Conservation (phyloP, 1,284 basidiomycete species). For the Lentinula novae-zelandiae region DNA sequence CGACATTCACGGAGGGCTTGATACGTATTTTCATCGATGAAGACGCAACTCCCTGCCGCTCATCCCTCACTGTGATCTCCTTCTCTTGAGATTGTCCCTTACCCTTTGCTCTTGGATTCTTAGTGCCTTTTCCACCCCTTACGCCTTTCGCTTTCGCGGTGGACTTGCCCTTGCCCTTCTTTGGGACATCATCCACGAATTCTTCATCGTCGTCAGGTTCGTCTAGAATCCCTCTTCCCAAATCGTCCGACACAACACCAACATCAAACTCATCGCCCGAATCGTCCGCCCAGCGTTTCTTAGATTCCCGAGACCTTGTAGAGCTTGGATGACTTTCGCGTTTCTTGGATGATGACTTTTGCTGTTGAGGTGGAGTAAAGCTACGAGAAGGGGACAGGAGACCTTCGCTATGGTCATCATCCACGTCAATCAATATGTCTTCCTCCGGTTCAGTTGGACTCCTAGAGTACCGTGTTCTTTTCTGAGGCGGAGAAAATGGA, state of each 20-base stretch:
- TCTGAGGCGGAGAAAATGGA: slow-evolving; percentile 9
- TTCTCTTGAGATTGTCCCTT: slow-evolving; percentile 19
- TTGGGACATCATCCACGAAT: slow-evolving; percentile 27
- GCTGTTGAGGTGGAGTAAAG: background rate
- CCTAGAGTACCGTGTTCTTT: slow-evolving; percentile 2
- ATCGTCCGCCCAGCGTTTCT: background rate
- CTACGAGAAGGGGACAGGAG: background rate
- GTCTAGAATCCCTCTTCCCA: background rate
- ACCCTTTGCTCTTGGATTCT: slow-evolving; percentile 22
- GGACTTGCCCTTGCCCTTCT: slow-evolving; percentile 18
- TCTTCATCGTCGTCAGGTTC: slow-evolving; percentile 32
- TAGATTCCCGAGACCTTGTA: background rate
- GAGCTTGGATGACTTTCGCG: background rate
- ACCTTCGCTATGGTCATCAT: background rate
- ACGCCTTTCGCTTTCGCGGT: slow-evolving; percentile 15
- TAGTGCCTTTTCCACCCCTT: slow-evolving; percentile 19
- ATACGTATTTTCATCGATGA: slow-evolving; percentile 1
- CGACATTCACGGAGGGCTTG: background rate
- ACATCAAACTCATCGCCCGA: slow-evolving; percentile 15
- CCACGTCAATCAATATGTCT: slow-evolving; percentile 3
- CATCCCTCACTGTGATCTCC: slow-evolving; percentile 35
- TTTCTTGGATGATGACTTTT: background rate
- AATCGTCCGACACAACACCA: slow-evolving; percentile 21
- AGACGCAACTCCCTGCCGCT: slow-evolving; percentile 27
- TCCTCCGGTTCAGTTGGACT: slow-evolving; percentile 3